Evolutionary conservation across 192 early-diverging fungal genomes (phyloP), one percentile per base, ranked within the genome.

Genomic region (Entomortierella chlamydospora): DNA sequence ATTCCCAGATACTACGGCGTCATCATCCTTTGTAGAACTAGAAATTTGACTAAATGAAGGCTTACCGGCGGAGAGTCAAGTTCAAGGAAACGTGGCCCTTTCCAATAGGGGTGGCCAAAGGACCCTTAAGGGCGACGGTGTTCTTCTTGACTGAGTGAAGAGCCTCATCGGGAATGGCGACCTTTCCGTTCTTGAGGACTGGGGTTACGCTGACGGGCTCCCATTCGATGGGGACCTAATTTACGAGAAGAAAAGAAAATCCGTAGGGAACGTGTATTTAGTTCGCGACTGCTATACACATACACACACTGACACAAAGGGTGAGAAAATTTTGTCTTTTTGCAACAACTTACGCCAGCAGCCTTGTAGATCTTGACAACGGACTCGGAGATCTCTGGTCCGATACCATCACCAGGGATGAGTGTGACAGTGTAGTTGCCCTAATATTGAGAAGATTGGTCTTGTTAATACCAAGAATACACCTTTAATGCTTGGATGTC

Each of bases 81-180:
- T 94, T 92, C 82, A 99, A 90, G 61, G 98, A 99, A 62, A 98
- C 96, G 84, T 99, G 98, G 60, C 98, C 98, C 85, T 99, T 99
- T 81, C 98, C 98, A 78, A 99, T 93, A 31, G 98, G 98, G 22
- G 98, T 99, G 34, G 94, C 98, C 82, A 99, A 89, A 59, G 98
- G 98, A 66, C 93, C 83, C 87, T 99, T 99, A 79, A 99, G 89
- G 56, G 98, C 98, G 53, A 99, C 92, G 77, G 95, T 99, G 87
- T 97, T 98, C 78, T 92, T 94, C 84, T 93, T 93, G 79, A 99
- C 92, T 56, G 95, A 97, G 77, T 90, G 68, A 69, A 94, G 84
- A 25, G 97, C 96, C 37, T 95, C 94, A 73, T 97, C 93, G 26
- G 97, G 96, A 64, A 98, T 98, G 68, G 90, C 90, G 30, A 95